phyloP scores from a whole-genome alignment of 768 basidiomycete genomes.

The Serendipita sp. region DNA sequence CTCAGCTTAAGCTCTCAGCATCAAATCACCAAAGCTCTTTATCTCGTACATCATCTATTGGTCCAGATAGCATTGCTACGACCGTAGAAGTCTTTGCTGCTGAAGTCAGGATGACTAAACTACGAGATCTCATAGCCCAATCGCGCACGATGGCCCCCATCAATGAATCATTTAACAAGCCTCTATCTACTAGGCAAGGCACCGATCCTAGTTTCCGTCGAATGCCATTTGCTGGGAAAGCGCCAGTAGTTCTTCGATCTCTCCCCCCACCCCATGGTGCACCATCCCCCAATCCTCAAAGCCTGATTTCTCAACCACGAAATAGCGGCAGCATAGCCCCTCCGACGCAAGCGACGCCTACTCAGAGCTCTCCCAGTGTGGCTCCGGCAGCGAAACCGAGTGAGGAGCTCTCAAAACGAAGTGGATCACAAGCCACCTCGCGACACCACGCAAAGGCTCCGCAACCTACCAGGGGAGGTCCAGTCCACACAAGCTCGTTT shows the following conservation, averaged over 20 bases:
- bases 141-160: not conserved
- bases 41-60: not conserved
- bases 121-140: not conserved
- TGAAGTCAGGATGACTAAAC: slow-evolving; percentile 1
- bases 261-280: not conserved
- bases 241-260: not conserved
- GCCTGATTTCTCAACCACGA: not conserved
- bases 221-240: not conserved
- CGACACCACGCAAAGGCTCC: not conserved
- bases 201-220: not conserved
- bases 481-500: not conserved
- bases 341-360: not conserved
- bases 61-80: not conserved
- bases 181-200: not conserved
- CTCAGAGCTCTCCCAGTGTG: not conserved
- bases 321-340: not conserved
- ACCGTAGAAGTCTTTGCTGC: not conserved
- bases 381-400: not conserved
- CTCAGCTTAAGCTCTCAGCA: slow-evolving; percentile 9
- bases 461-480: not conserved
- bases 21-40: not conserved
- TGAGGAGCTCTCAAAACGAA: not conserved
- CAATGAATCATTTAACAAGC: not conserved
- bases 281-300: not conserved
- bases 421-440: not conserved